phyloP scores from a whole-genome alignment of 768 basidiomycete genomes.

The Harrya chromipes region DNA sequence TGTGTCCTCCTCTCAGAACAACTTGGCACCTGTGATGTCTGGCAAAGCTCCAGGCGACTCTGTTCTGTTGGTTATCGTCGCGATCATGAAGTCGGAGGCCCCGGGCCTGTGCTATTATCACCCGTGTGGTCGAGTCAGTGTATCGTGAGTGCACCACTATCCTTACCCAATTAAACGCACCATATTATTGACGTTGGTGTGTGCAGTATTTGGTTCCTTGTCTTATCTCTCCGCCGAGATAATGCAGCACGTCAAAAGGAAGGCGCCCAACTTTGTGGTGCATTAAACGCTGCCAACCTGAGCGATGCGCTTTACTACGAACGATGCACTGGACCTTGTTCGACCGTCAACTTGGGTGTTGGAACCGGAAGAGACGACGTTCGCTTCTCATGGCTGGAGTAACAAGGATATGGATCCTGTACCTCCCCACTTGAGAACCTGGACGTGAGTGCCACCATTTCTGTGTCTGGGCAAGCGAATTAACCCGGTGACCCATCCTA shows the following conservation, averaged over 20 bases:
- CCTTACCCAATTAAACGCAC: not conserved
- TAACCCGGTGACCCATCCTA: no score
- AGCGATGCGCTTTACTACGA: slow-evolving; percentile 8
- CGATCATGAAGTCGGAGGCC: no score
- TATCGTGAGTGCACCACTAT: no score
- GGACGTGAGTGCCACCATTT: no score
- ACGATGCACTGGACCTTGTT: slow-evolving; percentile 4
- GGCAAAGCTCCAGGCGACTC: no score
- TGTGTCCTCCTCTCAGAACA: no score
- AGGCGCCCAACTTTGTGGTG: not conserved
- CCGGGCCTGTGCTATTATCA: no score
- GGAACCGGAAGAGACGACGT: slow-evolving; percentile 45
- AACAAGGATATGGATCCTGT: slow-evolving; percentile 82
- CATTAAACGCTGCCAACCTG: not conserved
- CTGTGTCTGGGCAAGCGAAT: no score
- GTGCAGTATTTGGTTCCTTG: not conserved
- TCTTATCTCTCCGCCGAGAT: slow-evolving; percentile 14
- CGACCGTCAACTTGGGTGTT: slow-evolving; percentile 20
- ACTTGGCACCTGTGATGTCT: no score
- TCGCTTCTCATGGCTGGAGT: slow-evolving; percentile 55
- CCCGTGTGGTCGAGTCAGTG: no score
- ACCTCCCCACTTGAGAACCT: slow-evolving; percentile 38
- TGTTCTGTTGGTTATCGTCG: no score
- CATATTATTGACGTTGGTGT: not conserved
- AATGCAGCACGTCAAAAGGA: slow-evolving; percentile 7